Percentiles rank a stretch among this genome's conserved stretches.
These are phyloP conservation scores for Hyaloscypha hepaticicola DNA, from an alignment of 495 filamentous ascomycete species.

Conservation along the genomic window DNA sequence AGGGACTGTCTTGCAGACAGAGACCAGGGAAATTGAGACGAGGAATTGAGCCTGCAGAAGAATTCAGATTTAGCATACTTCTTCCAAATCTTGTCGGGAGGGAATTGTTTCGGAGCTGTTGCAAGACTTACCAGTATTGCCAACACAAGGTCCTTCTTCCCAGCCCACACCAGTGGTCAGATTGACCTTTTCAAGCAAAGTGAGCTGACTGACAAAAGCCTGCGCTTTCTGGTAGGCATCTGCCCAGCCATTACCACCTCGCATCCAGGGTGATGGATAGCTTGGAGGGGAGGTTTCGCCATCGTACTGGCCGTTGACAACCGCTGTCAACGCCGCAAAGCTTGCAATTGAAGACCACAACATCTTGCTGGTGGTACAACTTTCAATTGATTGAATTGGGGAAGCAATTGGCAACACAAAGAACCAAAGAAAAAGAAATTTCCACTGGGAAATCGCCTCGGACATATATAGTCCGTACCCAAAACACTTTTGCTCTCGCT, in stretches of 20 bases:
- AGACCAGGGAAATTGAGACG: constrained; percentile 77
- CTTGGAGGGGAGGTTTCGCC: constrained; percentile 50
- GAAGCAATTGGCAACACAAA: background rate
- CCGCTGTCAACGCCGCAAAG: constrained; percentile 17
- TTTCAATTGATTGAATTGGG: background rate
- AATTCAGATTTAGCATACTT: too few relatives aligned
- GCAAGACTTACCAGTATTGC: constrained; percentile 45
- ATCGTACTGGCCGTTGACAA: constrained; percentile 23
- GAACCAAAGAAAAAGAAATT: background rate
- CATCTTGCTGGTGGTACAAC: background rate
- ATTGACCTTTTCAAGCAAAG: constrained; percentile 88
- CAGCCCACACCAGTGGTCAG: constrained; percentile 83
- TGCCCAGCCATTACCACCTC: constrained; percentile 69
- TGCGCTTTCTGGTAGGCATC: constrained; percentile 75
- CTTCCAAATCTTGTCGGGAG: too few relatives aligned
- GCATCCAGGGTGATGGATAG: constrained; percentile 86
- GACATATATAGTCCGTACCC: background rate
- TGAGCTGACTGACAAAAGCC: constrained; percentile 78
- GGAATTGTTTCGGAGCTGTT: constrained; percentile 5
- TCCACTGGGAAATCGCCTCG: background rate
- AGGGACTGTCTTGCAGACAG: constrained; percentile 87
- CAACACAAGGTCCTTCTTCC: constrained; percentile 35
- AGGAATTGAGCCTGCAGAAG: too few relatives aligned
- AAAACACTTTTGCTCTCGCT: background rate
- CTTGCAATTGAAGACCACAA: constrained; percentile 16